Conservation (phyloP, 768 basidiomycete genomes). For the Pulveroboletus sp. region DNA sequence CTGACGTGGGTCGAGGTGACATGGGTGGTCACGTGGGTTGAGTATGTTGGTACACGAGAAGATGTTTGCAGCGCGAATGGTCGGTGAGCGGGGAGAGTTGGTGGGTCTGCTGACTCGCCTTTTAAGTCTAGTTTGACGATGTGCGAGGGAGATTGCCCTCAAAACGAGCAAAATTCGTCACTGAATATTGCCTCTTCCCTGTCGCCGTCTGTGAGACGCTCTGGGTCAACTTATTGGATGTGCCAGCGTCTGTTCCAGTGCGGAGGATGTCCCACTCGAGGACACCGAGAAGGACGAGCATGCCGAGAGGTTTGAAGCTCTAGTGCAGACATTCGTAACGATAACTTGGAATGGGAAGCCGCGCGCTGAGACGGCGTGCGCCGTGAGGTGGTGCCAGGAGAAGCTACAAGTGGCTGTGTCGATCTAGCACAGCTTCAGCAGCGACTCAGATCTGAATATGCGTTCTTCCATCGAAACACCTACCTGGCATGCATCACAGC, state of each 20-base stretch:
- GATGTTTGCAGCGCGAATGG: conserved; percentile 25
- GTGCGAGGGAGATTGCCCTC: conserved; percentile 33
- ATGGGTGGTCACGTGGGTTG: conserved; percentile 5
- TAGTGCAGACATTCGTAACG: conserved; percentile 36
- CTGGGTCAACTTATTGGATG: conserved; percentile 51
- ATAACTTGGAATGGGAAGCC: conserved; percentile 47
- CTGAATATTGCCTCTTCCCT: conserved; percentile 67
- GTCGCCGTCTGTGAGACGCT: conserved; percentile 58
- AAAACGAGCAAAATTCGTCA: conserved; percentile 56
- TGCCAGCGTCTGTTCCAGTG: conserved; percentile 42
- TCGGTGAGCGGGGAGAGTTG: conserved; percentile 33
- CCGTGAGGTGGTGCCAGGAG: no score
- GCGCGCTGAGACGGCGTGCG: no score
- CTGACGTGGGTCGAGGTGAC: conserved; percentile 7
- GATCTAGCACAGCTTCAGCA: no score
- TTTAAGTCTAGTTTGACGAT: conserved; percentile 19
- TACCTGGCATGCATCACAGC: conserved; percentile 45
- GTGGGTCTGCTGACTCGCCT: conserved; percentile 19
- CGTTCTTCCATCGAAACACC: conserved; percentile 52
- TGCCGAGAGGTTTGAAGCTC: conserved; percentile 52
- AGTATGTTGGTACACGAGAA: conserved; percentile 23
- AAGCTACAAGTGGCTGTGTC: no score
- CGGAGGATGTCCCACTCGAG: conserved; percentile 63
- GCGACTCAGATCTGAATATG: no score
- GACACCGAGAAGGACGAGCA: conserved; percentile 75